Evolutionary conservation across 2,329 filamentous ascomycete genomes (phyloP).

Genomic region (Fusarium mundagurra): DNA sequence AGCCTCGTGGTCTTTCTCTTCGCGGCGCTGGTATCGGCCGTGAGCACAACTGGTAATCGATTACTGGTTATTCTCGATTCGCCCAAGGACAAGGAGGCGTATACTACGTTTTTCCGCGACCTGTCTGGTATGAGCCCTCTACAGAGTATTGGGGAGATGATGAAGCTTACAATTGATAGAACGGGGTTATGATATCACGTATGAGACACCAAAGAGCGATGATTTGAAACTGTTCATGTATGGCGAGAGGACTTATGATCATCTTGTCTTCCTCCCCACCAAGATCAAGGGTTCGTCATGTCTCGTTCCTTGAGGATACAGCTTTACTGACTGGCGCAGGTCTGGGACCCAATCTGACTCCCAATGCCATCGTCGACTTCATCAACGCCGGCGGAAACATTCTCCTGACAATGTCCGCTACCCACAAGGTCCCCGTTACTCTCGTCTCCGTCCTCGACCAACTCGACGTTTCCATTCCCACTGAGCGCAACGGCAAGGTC

Average conservation of each 20-base stretch:
- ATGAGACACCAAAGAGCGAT: slow-evolving; percentile 85
- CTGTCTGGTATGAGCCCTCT: slow-evolving; percentile 65
- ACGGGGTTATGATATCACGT: slow-evolving; percentile 82
- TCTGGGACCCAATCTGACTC: slow-evolving; percentile 87
- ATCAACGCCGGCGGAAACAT: slow-evolving; percentile 93
- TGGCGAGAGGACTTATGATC: slow-evolving; percentile 90
- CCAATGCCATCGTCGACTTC: slow-evolving; percentile 88
- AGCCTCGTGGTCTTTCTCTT: slow-evolving; percentile 75
- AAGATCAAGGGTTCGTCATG: slow-evolving; percentile 82
- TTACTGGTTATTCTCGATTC: slow-evolving; percentile 90
- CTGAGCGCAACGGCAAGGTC: slow-evolving; percentile 84
- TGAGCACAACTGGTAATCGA: slow-evolving; percentile 81
- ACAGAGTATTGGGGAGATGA: not conserved
- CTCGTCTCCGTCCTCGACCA: slow-evolving; percentile 84
- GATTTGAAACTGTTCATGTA: slow-evolving; percentile 82
- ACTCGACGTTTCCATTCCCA: slow-evolving; percentile 87
- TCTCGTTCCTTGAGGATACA: not conserved
- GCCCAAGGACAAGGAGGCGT: slow-evolving; percentile 79
- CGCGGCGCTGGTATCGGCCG: slow-evolving; percentile 73
- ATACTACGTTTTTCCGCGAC: slow-evolving; percentile 83
- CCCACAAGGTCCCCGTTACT: slow-evolving; percentile 73
- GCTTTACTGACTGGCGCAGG: slow-evolving; percentile 58
- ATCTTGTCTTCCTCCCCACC: slow-evolving; percentile 86
- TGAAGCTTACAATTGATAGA: slow-evolving; percentile 59
- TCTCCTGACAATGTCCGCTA: slow-evolving; percentile 82